These are phyloP conservation scores for Candida anglica DNA, from an alignment of 805 yeast genomes.

Conservation along the genomic window DNA sequence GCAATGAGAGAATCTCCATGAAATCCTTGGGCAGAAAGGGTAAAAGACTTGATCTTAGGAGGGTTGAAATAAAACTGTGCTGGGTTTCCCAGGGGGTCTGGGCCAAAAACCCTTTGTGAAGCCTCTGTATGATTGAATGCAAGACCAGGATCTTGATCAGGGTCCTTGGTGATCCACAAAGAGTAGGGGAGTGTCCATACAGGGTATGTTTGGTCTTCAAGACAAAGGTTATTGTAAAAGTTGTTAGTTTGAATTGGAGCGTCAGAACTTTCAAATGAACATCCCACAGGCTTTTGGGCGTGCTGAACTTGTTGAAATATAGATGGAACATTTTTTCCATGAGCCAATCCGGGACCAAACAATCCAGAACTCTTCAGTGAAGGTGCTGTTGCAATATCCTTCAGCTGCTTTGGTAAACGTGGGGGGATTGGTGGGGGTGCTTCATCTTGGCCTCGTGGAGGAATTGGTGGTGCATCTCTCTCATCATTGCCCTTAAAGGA, in stretches of 20 bases:
- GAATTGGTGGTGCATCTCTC: too few relatives aligned
- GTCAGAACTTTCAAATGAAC: constrained; percentile 14
- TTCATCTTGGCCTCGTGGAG: too few relatives aligned
- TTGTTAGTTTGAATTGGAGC: constrained; percentile 69
- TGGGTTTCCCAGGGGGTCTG: constrained; percentile 49
- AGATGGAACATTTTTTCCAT: too few relatives aligned
- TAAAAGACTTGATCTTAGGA: constrained; percentile 57
- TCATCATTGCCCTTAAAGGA: too few relatives aligned
- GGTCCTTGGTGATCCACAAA: constrained; percentile 57
- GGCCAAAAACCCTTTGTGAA: constrained; percentile 65
- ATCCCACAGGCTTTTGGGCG: constrained; percentile 31
- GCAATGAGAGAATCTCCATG: constrained; percentile 13
- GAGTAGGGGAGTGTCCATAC: constrained; percentile 83
- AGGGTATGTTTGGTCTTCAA: constrained; percentile 64
- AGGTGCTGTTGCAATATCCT: too few relatives aligned
- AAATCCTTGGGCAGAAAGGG: constrained; percentile 32
- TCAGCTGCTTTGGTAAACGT: too few relatives aligned
- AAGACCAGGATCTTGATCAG: constrained; percentile 50
- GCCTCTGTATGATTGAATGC: constrained; percentile 63
- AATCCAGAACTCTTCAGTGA: too few relatives aligned
- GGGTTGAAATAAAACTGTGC: constrained; percentile 67
- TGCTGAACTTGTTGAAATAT: constrained; percentile 34
- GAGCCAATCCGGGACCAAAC: too few relatives aligned
- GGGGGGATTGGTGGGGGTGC: too few relatives aligned
- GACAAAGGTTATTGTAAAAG: constrained; percentile 68